Base-by-base conservation (phyloP, 148 eudicot genomes). In the Persicaria tinctoria region DNA sequence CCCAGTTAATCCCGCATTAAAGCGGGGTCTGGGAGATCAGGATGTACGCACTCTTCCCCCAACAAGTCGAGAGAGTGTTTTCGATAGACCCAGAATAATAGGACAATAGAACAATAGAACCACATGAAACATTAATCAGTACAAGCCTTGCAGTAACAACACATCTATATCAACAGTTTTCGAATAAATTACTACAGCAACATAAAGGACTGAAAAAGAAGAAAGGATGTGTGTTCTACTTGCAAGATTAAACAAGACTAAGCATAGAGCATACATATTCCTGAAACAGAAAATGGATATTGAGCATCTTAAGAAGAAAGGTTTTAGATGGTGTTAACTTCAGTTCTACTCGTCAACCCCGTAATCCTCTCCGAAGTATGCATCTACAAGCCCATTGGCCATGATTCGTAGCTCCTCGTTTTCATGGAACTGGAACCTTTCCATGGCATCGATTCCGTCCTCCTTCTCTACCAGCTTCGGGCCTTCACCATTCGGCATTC, bases 391-490 rank as follows among this genome's bases (percentile, higher is more conserved):
- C 51, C 86, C 83, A 75, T 89, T 95, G 48, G 97, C 99, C 97
- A 95, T 95, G 66, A 76, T 86, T 83, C 97, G 82, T 6, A 92
- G 88, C 56, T 90, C 96, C 78, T 95, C 97, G 77, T 95, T 95
- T 75, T 92, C 97, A 56, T 95, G 99, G 72, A 95, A 95, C 74
- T 92, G 97, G 74, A 89, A 90, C 75, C 96, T 84, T 75, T 95
- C 99, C 96, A 95, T 89, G 80, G 99, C 99, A 59, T 95, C 99
- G 23, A 95, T 92, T 13, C 97, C 97, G 73, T 95, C 99, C 79
- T 90, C 94, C 60, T 83, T 88, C 83, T 95, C 99, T 5, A 95
- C 97, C 49, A 95, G 89, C 82, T 89, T 95, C n/a, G 88, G 89
- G 3, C 99, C 99, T 80, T 92, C 90, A 2, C 88, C 89, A 73